A percentile compares a stretch with the other conserved stretches of the same genome.
Conservation (phyloP, 208 protist genomes). For the Crithidia expoeki region DNA sequence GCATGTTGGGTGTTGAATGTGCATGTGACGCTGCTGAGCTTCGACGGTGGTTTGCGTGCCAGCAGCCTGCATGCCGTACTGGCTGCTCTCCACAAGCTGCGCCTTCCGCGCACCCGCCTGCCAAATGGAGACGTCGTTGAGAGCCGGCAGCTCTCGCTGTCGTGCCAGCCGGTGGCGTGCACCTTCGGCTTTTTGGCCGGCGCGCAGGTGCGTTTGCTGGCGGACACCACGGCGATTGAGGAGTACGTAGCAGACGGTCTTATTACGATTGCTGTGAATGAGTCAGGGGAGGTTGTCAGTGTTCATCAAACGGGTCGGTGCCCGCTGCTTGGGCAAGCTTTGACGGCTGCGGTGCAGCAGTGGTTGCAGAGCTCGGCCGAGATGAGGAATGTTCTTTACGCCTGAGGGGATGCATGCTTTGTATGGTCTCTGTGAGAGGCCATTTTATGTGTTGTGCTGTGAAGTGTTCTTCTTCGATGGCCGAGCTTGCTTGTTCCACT, state of each 20-base stretch:
- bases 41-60: slow-evolving; percentile 76
- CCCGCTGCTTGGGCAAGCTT: slow-evolving; percentile 46
- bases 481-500: too few species aligned
- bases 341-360: slow-evolving; percentile 42
- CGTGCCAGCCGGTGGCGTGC: slow-evolving; percentile 61
- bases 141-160: slow-evolving; percentile 39
- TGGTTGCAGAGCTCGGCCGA: slow-evolving; percentile 14
- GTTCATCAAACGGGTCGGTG: slow-evolving; percentile 55
- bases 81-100: slow-evolving; percentile 62
- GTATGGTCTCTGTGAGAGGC: too few species aligned
- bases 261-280: slow-evolving; percentile 70
- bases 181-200: slow-evolving; percentile 45
- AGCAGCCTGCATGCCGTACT: slow-evolving; percentile 66
- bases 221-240: slow-evolving; percentile 83
- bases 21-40: slow-evolving; percentile 66
- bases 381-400: slow-evolving; percentile 37
- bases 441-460: neutral
- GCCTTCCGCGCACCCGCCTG: slow-evolving; percentile 67
- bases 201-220: slow-evolving; percentile 48
- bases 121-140: slow-evolving; percentile 76
- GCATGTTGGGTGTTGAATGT: slow-evolving; percentile 88
- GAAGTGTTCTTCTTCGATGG: too few species aligned
- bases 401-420: neutral
- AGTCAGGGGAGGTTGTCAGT: slow-evolving; percentile 49
- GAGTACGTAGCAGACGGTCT: slow-evolving; percentile 66